Evolutionary conservation across 1,284 basidiomycete genomes (phyloP).

Genomic region (Mycena sp.): DNA sequence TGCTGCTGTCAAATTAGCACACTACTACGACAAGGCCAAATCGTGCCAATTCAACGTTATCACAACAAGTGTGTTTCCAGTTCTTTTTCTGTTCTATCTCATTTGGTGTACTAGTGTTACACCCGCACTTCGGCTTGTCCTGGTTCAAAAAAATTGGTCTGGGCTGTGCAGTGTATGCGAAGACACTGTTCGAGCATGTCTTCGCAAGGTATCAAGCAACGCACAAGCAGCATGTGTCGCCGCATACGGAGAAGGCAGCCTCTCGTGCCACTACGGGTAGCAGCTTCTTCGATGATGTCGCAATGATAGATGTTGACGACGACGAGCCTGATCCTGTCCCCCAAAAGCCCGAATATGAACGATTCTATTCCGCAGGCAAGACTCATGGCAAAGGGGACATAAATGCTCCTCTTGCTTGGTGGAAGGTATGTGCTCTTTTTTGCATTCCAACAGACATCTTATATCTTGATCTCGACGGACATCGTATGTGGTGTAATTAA

Average conservation of each 20-base stretch:
- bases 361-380: background rate
- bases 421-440: background rate
- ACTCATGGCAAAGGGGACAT: background rate
- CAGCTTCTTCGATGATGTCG: background rate
- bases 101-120: background rate
- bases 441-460: background rate
- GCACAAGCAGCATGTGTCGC: background rate
- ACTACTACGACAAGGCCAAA: too few species aligned
- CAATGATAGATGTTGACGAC: background rate
- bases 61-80: slow-evolving; percentile 1
- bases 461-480: slow-evolving; percentile 32
- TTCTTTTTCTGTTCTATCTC: too few species aligned
- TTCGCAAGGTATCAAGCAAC: too few species aligned
- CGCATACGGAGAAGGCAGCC: background rate
- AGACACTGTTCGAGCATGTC: background rate
- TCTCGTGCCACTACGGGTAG: background rate
- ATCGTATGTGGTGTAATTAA: slow-evolving; percentile 41
- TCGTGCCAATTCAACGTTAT: slow-evolving; percentile 10
- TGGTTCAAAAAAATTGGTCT: slow-evolving; percentile 5
- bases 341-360: background rate
- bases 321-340: background rate
- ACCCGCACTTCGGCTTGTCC: background rate
- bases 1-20: too few species aligned
- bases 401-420: slow-evolving; percentile 6
- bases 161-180: background rate